Conservation (phyloP, 2,329 filamentous ascomycete genomes). For the Ceratocystis albifundus region DNA sequence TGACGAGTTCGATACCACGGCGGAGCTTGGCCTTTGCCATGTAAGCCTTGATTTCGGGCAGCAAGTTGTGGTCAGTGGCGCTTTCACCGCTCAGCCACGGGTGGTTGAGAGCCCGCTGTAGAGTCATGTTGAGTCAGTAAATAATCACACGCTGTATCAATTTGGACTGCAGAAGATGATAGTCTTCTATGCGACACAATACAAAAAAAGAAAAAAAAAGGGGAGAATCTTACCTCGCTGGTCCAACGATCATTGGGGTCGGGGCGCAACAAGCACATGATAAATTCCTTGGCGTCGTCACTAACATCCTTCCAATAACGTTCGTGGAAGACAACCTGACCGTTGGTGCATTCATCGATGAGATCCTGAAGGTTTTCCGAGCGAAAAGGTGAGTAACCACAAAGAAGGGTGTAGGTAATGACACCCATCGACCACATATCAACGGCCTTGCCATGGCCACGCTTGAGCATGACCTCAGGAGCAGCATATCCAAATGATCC, state of each 20-base stretch:
- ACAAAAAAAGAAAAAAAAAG: too few relatives aligned
- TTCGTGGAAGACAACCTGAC: conserved; percentile 85
- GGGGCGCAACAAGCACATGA: conserved; percentile 66
- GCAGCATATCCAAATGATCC: conserved; percentile 97
- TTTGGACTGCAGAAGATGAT: conserved; percentile 8
- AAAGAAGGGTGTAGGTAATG: conserved; percentile 95
- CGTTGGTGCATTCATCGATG: conserved; percentile 83
- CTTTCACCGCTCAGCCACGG: conserved; percentile 84
- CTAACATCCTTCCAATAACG: conserved; percentile 98
- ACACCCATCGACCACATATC: conserved; percentile 99
- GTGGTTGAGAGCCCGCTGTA: conserved; percentile 64
- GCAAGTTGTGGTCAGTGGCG: conserved; percentile 83
- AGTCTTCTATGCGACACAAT: background rate
- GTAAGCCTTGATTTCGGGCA: conserved; percentile 91
- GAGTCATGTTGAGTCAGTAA: background rate
- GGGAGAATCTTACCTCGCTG: conserved; percentile 49
- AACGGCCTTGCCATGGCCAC: conserved; percentile 92
- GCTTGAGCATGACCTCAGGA: conserved; percentile 95
- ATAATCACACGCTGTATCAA: conserved; percentile 6
- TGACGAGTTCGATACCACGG: conserved; percentile 90
- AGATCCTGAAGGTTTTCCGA: conserved; percentile 87
- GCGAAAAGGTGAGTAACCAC: conserved; percentile 95
- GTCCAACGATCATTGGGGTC: conserved; percentile 65
- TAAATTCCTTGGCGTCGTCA: conserved; percentile 89
- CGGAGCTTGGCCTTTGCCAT: conserved; percentile 83